A percentile compares a stretch with the other conserved stretches of the same genome.
These are phyloP conservation scores for Phaeoacremonium minimum DNA, from an alignment of 2,329 filamentous ascomycete species.

Conservation along the genomic window DNA sequence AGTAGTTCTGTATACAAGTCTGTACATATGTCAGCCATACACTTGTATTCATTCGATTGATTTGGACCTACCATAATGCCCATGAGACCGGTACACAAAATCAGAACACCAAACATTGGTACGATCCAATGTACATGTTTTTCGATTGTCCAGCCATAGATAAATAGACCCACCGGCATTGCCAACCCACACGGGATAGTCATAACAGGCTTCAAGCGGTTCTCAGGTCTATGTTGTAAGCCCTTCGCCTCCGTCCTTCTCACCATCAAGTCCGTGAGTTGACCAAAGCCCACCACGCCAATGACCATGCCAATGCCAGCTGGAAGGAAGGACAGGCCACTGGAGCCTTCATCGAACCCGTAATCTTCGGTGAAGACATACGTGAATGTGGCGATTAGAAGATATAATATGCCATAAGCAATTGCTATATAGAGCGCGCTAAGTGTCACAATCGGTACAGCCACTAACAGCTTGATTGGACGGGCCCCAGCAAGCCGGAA, in stretches of 20 bases:
- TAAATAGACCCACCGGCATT: slow-evolving; percentile 45
- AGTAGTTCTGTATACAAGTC: slow-evolving; percentile 51
- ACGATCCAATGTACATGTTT: slow-evolving; percentile 45
- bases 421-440: slow-evolving; percentile 49
- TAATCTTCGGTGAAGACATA: slow-evolving; percentile 46
- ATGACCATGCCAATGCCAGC: slow-evolving; percentile 40
- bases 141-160: slow-evolving; percentile 47
- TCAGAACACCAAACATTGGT: slow-evolving; percentile 42
- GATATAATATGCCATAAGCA: slow-evolving; percentile 52
- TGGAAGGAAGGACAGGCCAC: slow-evolving; percentile 48
- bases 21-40: neutral
- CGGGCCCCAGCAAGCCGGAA: slow-evolving; percentile 14
- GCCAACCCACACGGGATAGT: slow-evolving; percentile 24
- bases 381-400: slow-evolving; percentile 48
- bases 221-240: slow-evolving; percentile 18
- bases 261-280: slow-evolving; percentile 23
- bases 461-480: slow-evolving; percentile 48
- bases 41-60: slow-evolving; percentile 28
- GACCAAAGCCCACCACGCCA: slow-evolving; percentile 29
- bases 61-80: slow-evolving; percentile 34
- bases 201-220: slow-evolving; percentile 17
- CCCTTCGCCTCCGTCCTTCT: slow-evolving; percentile 13
- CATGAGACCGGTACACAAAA: slow-evolving; percentile 34
- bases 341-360: slow-evolving; percentile 37
- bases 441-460: slow-evolving; percentile 43